Evolutionary conservation across 2,329 filamentous ascomycete genomes (phyloP), one percentile per base, ranked within the genome.

Genomic region (Cyphellophora attinorum): DNA sequence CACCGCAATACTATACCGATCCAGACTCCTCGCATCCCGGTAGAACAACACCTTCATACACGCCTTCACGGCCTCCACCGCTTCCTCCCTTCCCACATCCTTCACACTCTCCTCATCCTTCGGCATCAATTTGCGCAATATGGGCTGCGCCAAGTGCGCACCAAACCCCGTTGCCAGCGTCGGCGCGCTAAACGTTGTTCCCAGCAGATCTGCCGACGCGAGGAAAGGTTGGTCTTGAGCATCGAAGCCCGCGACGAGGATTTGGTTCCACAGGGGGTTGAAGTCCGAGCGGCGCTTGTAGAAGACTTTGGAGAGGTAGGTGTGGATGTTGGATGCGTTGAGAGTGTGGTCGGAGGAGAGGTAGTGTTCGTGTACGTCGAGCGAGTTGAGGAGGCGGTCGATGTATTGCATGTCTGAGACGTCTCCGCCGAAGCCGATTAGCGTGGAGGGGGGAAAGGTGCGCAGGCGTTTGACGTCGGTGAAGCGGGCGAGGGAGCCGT

Each of bases 21-120:
- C 86, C 64, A 91, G 65, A 65, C 84, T 93, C 60, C 91, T 79
- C 29, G 91, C 91, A 64, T 98, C 91, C 52, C 91, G 76, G 70
- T 98, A 98, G 69, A 84, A 98, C 41, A 98, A 72, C 34, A 96
- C 89, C 74, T 96, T 96, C 84, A 98, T 88, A 63, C 86, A 94
- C 65, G 94, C 83, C 68, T 82, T 82, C 55, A 98, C 65, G 27
- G 85, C 74, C 39, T 80, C 68, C 41, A 95, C 69, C 31, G 91
- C 91, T 56, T 83, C 62, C 52, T 95, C 88, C 57, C 76, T 74
- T 27, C 69, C 78, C 45, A 96, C 68, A 40, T 76, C 67, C 51
- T 76, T 68, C 19, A 82, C 47, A 30, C 47, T 48, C 27, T 83
- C 68, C 51, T 75, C 81, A 61, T 96, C 91, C 51, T 94, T 85